A percentile compares a stretch with the other conserved stretches of the same genome.
Evolutionary conservation across 148 eudicot species (phyloP).

Genomic region (Silene latifolia): DNA sequence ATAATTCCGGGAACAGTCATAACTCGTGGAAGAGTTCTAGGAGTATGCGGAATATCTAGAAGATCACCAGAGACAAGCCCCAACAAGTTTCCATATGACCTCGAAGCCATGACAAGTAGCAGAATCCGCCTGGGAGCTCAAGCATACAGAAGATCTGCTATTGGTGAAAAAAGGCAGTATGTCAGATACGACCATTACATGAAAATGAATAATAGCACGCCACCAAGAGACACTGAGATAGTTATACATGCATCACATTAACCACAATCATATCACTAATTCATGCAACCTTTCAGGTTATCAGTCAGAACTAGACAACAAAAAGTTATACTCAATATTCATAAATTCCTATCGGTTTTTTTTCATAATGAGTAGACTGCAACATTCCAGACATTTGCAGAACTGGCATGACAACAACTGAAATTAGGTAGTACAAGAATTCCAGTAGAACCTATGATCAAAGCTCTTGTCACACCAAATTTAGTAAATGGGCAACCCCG

Average conservation of each 20-base stretch:
- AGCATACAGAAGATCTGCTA: slow-evolving; percentile 26
- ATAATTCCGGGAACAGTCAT: slow-evolving; percentile 74
- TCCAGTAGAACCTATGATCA: neutral
- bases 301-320: neutral
- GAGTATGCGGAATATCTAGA: slow-evolving; percentile 46
- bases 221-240: neutral
- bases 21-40: slow-evolving; percentile 55
- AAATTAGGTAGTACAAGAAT: neutral
- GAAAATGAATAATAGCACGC: neutral
- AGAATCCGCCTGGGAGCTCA: slow-evolving; percentile 8
- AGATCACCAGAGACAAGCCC: slow-evolving; percentile 53
- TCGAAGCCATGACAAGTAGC: slow-evolving; percentile 41
- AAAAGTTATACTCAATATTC: neutral
- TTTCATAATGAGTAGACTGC: neutral
- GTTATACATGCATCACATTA: neutral
- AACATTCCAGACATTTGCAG: slow-evolving; percentile 4
- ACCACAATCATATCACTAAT: neutral
- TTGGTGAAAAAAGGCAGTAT: neutral
- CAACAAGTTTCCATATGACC: slow-evolving; percentile 46
- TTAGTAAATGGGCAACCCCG: neutral
- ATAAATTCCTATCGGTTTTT: neutral
- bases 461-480: neutral
- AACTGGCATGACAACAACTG: neutral
- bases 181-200: neutral
- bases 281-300: neutral